Percentiles rank a stretch among this genome's conserved stretches.
phyloP scores from a whole-genome alignment of 345 rosid genomes.

The Moricandia arvensis region DNA sequence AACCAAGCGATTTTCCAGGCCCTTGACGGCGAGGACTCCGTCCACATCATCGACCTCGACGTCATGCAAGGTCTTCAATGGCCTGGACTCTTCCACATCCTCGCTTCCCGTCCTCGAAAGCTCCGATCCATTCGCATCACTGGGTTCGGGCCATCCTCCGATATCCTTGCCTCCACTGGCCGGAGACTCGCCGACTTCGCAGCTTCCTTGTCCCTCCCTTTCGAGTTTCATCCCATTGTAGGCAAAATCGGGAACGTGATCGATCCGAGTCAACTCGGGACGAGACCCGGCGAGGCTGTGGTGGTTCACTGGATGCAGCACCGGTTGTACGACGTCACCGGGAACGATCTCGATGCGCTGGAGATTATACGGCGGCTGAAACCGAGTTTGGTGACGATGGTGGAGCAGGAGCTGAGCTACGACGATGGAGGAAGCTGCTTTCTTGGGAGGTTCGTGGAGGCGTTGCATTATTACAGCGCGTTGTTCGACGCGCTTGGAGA shows the following conservation, averaged over 20 bases:
- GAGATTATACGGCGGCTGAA: constrained; percentile 51
- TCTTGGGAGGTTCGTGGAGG: constrained; percentile 84
- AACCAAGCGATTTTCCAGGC: constrained; percentile 93
- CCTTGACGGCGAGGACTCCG: constrained; percentile 69
- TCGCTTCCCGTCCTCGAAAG: constrained; percentile 76
- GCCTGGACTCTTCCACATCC: constrained; percentile 97
- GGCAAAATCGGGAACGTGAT: constrained; percentile 70
- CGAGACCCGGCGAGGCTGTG: constrained; percentile 59
- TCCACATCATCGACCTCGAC: constrained; percentile 91
- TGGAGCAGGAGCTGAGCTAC: constrained; percentile 83
- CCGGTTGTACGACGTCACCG: constrained; percentile 78
- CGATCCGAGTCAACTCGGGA: constrained; percentile 60
- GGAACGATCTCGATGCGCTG: constrained; percentile 63
- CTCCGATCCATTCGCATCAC: constrained; percentile 75
- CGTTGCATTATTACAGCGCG: constrained; percentile 94
- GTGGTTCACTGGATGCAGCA: constrained; percentile 99
- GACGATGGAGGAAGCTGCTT: constrained; percentile 53
- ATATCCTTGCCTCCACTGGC: constrained; percentile 81
- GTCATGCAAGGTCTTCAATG: constrained; percentile 99
- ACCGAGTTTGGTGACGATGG: constrained; percentile 77
- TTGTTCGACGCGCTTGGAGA: constrained; percentile 93
- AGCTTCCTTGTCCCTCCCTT: constrained; percentile 64
- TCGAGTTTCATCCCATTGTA: constrained; percentile 74
- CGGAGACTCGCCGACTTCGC: constrained; percentile 87
- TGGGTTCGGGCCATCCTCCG: constrained; percentile 81